Evolutionary conservation across 2,329 filamentous ascomycete genomes (phyloP).

Genomic region (Colletotrichum orbiculare): DNA sequence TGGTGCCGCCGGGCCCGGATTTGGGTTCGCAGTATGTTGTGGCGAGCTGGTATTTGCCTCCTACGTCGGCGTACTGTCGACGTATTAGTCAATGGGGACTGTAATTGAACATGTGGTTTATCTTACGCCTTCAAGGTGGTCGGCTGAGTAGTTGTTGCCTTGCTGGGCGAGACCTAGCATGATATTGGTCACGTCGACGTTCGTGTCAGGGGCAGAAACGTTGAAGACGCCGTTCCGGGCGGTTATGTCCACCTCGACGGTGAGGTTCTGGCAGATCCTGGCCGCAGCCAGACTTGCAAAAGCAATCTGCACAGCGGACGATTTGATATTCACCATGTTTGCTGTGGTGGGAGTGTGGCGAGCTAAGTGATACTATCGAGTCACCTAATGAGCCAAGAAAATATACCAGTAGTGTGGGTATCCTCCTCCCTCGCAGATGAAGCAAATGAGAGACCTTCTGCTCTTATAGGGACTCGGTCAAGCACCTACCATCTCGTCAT

Average conservation of each 20-base stretch:
- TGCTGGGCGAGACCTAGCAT: conserved; percentile 60
- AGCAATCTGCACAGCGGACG: conserved; percentile 38
- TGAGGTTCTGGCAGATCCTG: conserved; percentile 59
- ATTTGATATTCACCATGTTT: conserved; percentile 40
- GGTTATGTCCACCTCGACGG: conserved; percentile 65
- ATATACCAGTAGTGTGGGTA: neutral
- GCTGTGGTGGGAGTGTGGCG: neutral
- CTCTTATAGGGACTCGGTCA: too few relatives aligned
- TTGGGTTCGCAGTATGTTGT: conserved; percentile 71
- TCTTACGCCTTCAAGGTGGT: conserved; percentile 56
- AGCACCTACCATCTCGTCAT: too few relatives aligned
- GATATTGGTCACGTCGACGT: conserved; percentile 69
- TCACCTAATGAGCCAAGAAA: neutral
- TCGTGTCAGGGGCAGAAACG: conserved; percentile 56
- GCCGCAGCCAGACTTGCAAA: conserved; percentile 46
- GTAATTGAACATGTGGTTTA: neutral
- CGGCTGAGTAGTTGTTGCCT: conserved; percentile 60
- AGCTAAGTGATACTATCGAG: neutral
- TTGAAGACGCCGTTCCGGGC: conserved; percentile 66
- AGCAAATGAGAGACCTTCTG: too few relatives aligned
- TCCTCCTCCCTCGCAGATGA: too few relatives aligned
- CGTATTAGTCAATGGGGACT: conserved; percentile 6
- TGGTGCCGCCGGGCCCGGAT: conserved; percentile 48
- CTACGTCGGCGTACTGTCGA: conserved; percentile 58
- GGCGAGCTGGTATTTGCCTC: conserved; percentile 66